phyloP scores from a whole-genome alignment of 495 filamentous ascomycete species.

The Aspergillus avenaceus region DNA sequence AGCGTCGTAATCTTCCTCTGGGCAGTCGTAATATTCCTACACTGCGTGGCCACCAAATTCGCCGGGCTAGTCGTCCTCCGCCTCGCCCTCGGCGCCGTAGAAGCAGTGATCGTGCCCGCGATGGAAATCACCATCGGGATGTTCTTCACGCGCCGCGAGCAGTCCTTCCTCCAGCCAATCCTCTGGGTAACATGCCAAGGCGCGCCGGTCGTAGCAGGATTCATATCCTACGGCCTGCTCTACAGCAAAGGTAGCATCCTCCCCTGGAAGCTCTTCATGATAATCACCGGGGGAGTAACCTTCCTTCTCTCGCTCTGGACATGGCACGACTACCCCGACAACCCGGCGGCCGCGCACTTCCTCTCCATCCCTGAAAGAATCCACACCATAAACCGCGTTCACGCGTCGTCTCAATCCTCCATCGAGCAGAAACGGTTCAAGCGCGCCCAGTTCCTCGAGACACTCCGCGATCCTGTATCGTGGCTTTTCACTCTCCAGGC shows the following conservation, averaged over 20 bases:
- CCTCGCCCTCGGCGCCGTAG: slow-evolving; percentile 16
- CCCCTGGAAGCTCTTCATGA: slow-evolving; percentile 28
- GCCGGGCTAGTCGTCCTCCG: slow-evolving; percentile 19
- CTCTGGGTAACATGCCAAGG: slow-evolving; percentile 21
- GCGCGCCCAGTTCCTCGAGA: slow-evolving; percentile 14
- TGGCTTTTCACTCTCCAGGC: slow-evolving; percentile 22
- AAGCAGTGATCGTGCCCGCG: slow-evolving; percentile 19
- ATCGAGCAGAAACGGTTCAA: slow-evolving; percentile 26
- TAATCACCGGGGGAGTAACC: slow-evolving; percentile 18
- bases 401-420: slow-evolving; percentile 10
- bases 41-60: slow-evolving; percentile 16
- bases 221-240: slow-evolving; percentile 23
- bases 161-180: slow-evolving; percentile 18
- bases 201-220: slow-evolving; percentile 15
- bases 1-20: slow-evolving; percentile 15
- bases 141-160: slow-evolving; percentile 23
- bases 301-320: slow-evolving; percentile 13
- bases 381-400: slow-evolving; percentile 12
- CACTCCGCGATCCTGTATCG: slow-evolving; percentile 17
- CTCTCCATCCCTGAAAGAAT: slow-evolving; percentile 15
- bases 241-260: slow-evolving; percentile 12
- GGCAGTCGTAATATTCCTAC: slow-evolving; percentile 18
- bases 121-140: slow-evolving; percentile 25
- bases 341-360: slow-evolving; percentile 14
- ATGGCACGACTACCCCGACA: slow-evolving; percentile 17